Base-by-base conservation (phyloP, 1,284 basidiomycete genomes). In the Marasmius sp. region DNA sequence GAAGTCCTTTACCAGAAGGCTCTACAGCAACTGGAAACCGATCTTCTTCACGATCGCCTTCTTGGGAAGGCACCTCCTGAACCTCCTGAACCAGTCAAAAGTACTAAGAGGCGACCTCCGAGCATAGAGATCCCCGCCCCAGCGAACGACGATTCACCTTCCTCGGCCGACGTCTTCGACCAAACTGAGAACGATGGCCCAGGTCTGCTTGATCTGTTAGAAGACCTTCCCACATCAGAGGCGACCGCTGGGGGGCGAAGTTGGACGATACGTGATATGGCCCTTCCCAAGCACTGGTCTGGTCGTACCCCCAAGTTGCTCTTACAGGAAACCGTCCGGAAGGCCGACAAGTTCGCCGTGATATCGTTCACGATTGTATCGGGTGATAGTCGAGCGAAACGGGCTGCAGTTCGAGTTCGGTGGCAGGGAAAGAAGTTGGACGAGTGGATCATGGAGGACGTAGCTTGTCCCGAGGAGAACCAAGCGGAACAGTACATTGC, bases 401-500 rank as follows among this genome's bases (percentile, higher is more conserved):
- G 94, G 48, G 87, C 87, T 12, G 81, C 84, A 36, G 81, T 95
- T 43, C 85, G 78, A 61, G 83, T 96, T 61, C 81, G 87, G 18
- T 95, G 94, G 92, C 81, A 85, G 53, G 83, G 83, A 14, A 82
- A 79, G 38, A 83, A 82, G 65, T 76, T 81, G 22, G 85, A 88
- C 60, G 84, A 88, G 55, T 97, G 92, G 89, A 74, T 74, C 16
- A 98, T 98, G 93, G 86, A 91, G 1, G 88, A 94, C 62, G 79
- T 94, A 45, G 95, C 92, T 3, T 98, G 97, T 71, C 79, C 85
- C 49, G 85, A 92, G 63, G 82, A 87, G 61, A 71, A 72, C 0
- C 94, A 98, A 70, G 95, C 97, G 3, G 94, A 96, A 70, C 91
- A 98, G 69, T 98, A 95, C 69, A 85, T 97, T 58, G 86, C 97